A percentile compares a stretch with the other conserved stretches of the same genome.
These are phyloP conservation scores for Senna tora DNA, from an alignment of 306 rosid genomes.

Conservation along the genomic window DNA sequence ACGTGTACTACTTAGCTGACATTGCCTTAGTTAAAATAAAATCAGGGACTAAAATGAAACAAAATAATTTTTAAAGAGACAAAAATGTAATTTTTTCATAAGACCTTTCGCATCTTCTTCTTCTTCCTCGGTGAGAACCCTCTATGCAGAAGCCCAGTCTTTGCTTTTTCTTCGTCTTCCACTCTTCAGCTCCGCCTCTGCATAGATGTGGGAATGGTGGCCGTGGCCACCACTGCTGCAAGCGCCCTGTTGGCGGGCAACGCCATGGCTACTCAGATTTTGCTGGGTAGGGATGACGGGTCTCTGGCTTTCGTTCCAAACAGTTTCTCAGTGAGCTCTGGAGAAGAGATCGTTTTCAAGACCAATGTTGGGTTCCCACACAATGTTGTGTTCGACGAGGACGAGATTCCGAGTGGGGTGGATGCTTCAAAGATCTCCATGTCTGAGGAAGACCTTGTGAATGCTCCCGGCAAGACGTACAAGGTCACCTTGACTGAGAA, in stretches of 20 bases:
- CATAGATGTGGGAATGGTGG: slow-evolving; percentile 74
- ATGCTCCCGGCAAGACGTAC: slow-evolving; percentile 78
- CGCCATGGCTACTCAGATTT: slow-evolving; percentile 72
- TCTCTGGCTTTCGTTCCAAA: slow-evolving; percentile 62
- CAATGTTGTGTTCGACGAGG: slow-evolving; percentile 90
- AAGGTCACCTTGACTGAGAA: slow-evolving; percentile 60
- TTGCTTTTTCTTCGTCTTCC: no score
- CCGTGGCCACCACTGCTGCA: slow-evolving; percentile 82
- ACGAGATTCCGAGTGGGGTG: slow-evolving; percentile 78
- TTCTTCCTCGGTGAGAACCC: no score
- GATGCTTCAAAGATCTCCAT: slow-evolving; percentile 75
- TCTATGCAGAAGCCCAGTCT: no score
- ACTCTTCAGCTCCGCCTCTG: no score
- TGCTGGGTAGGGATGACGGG: slow-evolving; percentile 74
- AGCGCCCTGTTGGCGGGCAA: slow-evolving; percentile 76
- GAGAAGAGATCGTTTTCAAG: slow-evolving; percentile 84
- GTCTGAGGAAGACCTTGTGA: slow-evolving; percentile 72
- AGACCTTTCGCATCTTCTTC: no score
- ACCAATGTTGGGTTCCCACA: slow-evolving; percentile 98
- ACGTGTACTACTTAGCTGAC: no score
- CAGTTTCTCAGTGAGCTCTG: slow-evolving; percentile 53
- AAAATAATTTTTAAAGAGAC: no score
- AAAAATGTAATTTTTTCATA: no score
- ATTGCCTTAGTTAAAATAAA: no score
- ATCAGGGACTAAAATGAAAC: no score